A percentile compares a stretch with the other conserved stretches of the same genome.
Conservation (phyloP, 2,329 filamentous ascomycete genomes). For the Amylocarpus encephaloides region DNA sequence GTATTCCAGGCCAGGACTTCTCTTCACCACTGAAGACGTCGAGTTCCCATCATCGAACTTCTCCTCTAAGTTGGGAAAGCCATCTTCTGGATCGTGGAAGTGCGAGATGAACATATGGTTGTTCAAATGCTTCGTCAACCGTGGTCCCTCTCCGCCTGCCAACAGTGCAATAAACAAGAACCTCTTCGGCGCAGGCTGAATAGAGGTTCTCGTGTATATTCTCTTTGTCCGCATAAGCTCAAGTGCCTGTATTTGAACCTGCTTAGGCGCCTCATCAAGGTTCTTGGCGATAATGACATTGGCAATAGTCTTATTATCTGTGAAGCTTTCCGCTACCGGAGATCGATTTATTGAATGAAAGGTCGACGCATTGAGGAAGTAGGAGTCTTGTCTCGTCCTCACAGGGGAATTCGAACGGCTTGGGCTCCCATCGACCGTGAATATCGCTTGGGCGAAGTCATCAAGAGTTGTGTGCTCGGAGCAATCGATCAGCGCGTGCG, state of each 20-base stretch:
- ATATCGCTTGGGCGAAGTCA: conserved; percentile 67
- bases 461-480: conserved; percentile 68
- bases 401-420: conserved; percentile 24
- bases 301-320: conserved; percentile 54
- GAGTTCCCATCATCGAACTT: conserved; percentile 32
- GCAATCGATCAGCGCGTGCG: conserved; percentile 66
- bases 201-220: conserved; percentile 67
- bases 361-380: conserved; percentile 27
- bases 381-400: conserved; percentile 20
- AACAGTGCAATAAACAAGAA: conserved; percentile 79
- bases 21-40: conserved; percentile 31
- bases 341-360: conserved; percentile 28
- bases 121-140: conserved; percentile 56
- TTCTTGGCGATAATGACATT: conserved; percentile 79
- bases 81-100: conserved; percentile 67
- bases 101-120: conserved; percentile 87
- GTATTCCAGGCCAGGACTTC: conserved; percentile 15
- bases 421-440: conserved; percentile 23
- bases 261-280: conserved; percentile 64
- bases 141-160: conserved; percentile 41
- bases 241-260: conserved; percentile 74
- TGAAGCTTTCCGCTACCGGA: conserved; percentile 30
- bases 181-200: conserved; percentile 66
- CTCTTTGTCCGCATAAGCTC: conserved; percentile 75
- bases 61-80: conserved; percentile 70